A percentile compares a stretch with the other conserved stretches of the same genome.
These are phyloP conservation scores for Suillus plorans DNA, from an alignment of 768 basidiomycete genomes.

Conservation along the genomic window DNA sequence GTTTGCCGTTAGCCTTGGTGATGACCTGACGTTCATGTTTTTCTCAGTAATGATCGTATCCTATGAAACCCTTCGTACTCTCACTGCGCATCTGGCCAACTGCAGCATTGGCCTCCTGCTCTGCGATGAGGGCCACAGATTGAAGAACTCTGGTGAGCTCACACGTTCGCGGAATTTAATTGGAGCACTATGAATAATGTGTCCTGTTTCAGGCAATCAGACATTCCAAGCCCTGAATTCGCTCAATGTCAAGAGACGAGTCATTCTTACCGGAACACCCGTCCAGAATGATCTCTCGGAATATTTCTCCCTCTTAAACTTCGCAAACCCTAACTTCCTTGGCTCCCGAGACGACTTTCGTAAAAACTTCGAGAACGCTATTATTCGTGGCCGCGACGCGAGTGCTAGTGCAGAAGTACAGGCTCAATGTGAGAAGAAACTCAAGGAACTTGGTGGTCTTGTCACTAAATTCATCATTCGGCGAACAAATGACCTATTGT, in stretches of 20 bases:
- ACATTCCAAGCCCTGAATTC: slow-evolving; percentile 84
- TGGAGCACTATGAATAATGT: slow-evolving; percentile 4
- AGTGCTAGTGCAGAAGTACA: slow-evolving; percentile 78
- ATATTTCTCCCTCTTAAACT: slow-evolving; percentile 91
- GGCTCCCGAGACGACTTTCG: slow-evolving; percentile 89
- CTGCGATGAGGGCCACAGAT: slow-evolving; percentile 94
- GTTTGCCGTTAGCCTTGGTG: slow-evolving; percentile 37
- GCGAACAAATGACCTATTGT: slow-evolving; percentile 89
- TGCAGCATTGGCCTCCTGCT: slow-evolving; percentile 90
- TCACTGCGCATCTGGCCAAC: slow-evolving; percentile 71
- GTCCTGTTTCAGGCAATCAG: slow-evolving; percentile 60
- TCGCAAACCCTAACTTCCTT: slow-evolving; percentile 88
- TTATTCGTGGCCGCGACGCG: slow-evolving; percentile 88
- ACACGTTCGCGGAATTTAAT: neutral
- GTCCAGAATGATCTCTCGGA: slow-evolving; percentile 95
- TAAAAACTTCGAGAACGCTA: slow-evolving; percentile 92
- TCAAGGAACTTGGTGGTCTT: slow-evolving; percentile 84
- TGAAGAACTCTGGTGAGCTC: slow-evolving; percentile 87
- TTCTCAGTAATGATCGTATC: slow-evolving; percentile 93
- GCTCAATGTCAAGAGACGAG: slow-evolving; percentile 85
- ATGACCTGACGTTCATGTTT: neutral
- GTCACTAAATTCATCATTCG: slow-evolving; percentile 95
- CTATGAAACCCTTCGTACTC: slow-evolving; percentile 89
- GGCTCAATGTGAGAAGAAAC: slow-evolving; percentile 81
- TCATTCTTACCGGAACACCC: slow-evolving; percentile 92